Conservation (phyloP, 1,139 yeast genomes). For the Saccharomyces pastorianus region DNA sequence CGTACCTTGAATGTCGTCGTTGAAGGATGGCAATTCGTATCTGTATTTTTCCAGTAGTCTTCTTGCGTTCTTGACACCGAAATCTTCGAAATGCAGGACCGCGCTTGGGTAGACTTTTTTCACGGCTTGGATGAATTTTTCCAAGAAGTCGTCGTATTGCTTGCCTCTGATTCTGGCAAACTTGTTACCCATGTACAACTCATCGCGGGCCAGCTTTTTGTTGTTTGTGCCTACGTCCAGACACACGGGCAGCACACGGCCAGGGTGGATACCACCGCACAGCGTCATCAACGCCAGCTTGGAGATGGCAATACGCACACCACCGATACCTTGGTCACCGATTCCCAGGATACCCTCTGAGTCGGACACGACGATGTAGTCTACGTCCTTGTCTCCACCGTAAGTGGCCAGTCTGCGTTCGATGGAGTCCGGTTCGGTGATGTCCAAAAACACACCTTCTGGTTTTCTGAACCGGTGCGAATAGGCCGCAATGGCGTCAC, state of each 20-base stretch:
- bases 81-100: slow-evolving; percentile 91
- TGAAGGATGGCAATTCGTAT: slow-evolving; percentile 71
- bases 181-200: slow-evolving; percentile 84
- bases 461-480: slow-evolving; percentile 90
- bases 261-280: slow-evolving; percentile 95
- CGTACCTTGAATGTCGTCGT: slow-evolving; percentile 97
- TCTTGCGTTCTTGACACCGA: slow-evolving; percentile 86
- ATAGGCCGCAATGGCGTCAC: slow-evolving; percentile 91
- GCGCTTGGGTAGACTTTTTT: slow-evolving; percentile 80
- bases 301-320: slow-evolving; percentile 84
- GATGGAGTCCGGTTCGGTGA: slow-evolving; percentile 66
- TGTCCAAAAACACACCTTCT: slow-evolving; percentile 88
- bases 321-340: slow-evolving; percentile 98
- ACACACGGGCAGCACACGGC: slow-evolving; percentile 82
- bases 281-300: slow-evolving; percentile 89
- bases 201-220: slow-evolving; percentile 65
- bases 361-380: slow-evolving; percentile 88
- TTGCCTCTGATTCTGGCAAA: slow-evolving; percentile 81
- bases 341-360: slow-evolving; percentile 95
- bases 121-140: slow-evolving; percentile 62
- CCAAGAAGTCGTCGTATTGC: slow-evolving; percentile 74
- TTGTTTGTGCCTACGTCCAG: slow-evolving; percentile 91
- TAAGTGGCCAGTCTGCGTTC: slow-evolving; percentile 62
- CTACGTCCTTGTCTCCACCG: slow-evolving; percentile 86
- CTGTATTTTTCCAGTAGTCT: slow-evolving; percentile 70